Conservation (phyloP, 257 asterid genomes). For the Linderniella brevidens region DNA sequence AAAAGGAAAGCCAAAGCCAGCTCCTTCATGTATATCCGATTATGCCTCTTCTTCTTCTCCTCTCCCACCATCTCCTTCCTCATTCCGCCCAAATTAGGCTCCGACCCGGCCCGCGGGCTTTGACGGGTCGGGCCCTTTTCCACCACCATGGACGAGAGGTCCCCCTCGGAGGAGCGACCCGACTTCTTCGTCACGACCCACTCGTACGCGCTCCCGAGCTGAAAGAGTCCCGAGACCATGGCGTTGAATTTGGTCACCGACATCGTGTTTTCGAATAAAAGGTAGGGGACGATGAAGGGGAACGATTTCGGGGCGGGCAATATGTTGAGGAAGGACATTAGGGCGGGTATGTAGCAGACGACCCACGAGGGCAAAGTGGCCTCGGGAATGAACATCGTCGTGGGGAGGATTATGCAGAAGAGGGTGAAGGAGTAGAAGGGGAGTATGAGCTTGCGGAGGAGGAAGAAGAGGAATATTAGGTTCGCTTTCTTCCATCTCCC, state of each 20-base stretch:
- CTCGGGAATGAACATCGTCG: constrained; percentile 84
- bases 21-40: too few relatives aligned
- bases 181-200: constrained; percentile 56
- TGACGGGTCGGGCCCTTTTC: constrained; percentile 29
- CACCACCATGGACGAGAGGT: constrained; percentile 35
- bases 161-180: constrained; percentile 79
- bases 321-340: constrained; percentile 63
- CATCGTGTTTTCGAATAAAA: constrained; percentile 85
- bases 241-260: constrained; percentile 84
- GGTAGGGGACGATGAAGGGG: constrained; percentile 83
- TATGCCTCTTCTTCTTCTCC: too few relatives aligned
- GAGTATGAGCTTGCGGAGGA: constrained; percentile 31
- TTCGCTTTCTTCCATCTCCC: too few relatives aligned
- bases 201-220: too few relatives aligned
- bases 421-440: constrained; percentile 95
- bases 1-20: too few relatives aligned
- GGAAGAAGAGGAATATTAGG: too few relatives aligned
- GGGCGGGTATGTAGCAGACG: constrained; percentile 61
- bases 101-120: constrained; percentile 13
- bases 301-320: constrained; percentile 75
- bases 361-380: constrained; percentile 87
- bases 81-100: constrained; percentile 27
- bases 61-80: constrained; percentile 13
- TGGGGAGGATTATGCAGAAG: constrained; percentile 78
- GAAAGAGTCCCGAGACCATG: too few relatives aligned